These are phyloP conservation scores for Arctium minus DNA, from an alignment of 129 eudicot genomes.

Conservation along the genomic window DNA sequence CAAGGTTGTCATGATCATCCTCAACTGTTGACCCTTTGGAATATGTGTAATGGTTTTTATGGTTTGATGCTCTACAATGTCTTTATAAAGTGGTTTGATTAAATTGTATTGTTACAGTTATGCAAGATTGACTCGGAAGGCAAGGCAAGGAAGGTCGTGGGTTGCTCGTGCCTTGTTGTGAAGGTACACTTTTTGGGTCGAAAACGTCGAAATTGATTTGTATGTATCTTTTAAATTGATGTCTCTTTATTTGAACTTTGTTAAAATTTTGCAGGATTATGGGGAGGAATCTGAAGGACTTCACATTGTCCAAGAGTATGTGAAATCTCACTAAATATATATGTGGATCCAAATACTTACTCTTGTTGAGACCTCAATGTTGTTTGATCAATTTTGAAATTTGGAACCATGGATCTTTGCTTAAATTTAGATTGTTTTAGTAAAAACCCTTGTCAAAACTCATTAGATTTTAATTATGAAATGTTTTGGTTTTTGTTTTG, in stretches of 20 bases:
- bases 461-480: conserved; percentile 7
- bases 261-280: conserved; percentile 46
- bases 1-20: no score
- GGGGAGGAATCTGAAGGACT: conserved; percentile 94
- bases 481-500: neutral
- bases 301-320: conserved; percentile 76
- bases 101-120: conserved; percentile 38
- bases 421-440: conserved; percentile 21
- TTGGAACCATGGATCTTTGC: neutral
- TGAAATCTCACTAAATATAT: conserved; percentile 62
- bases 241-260: neutral
- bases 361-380: neutral
- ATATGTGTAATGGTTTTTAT: no score
- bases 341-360: neutral
- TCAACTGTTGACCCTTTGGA: no score
- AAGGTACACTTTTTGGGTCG: conserved; percentile 38
- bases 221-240: neutral
- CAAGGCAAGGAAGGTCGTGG: conserved; percentile 92
- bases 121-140: conserved; percentile 99
- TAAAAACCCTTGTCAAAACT: conserved; percentile 2
- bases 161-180: conserved; percentile 90
- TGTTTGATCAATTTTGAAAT: conserved; percentile 9
- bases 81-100: neutral
- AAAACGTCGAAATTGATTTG: neutral
- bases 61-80: neutral